Conservation (phyloP, 805 yeast genomes). For the Nakazawaea siamensis region DNA sequence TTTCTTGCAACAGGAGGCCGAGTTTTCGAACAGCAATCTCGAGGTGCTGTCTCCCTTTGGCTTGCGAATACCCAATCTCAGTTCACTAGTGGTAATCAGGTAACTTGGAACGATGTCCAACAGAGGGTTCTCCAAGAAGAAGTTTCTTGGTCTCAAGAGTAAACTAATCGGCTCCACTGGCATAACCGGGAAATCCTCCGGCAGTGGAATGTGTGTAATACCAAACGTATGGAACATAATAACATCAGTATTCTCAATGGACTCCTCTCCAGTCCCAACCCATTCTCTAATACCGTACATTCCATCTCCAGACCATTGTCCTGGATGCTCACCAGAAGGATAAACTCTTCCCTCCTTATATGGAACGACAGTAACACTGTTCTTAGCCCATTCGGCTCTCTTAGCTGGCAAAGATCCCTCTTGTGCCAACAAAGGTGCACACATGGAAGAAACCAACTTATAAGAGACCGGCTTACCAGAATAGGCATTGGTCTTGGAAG, state of each 20-base stretch:
- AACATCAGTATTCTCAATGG: constrained; percentile 49
- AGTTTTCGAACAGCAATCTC: constrained; percentile 32
- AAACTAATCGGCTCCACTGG: constrained; percentile 63
- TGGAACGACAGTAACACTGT: constrained; percentile 53
- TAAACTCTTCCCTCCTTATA: constrained; percentile 55
- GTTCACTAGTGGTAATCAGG: constrained; percentile 26
- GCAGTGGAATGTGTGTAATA: constrained; percentile 65
- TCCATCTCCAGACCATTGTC: constrained; percentile 52
- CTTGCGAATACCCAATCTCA: constrained; percentile 23
- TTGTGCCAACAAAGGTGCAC: constrained; percentile 54
- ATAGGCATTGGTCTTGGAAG: constrained; percentile 44
- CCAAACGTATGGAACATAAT: constrained; percentile 66
- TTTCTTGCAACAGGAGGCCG: constrained; percentile 15
- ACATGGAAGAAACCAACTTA: constrained; percentile 57
- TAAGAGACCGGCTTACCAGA: constrained; percentile 59
- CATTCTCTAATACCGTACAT: constrained; percentile 44
- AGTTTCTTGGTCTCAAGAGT: constrained; percentile 57
- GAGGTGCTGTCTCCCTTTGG: constrained; percentile 30
- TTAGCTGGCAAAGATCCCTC: constrained; percentile 56
- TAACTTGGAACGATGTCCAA: constrained; percentile 54
- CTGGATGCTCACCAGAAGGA: constrained; percentile 60
- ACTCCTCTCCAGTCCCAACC: constrained; percentile 42
- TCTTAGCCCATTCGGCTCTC: constrained; percentile 62
- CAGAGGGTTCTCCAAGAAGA: constrained; percentile 59
- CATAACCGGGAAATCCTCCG: constrained; percentile 73